A percentile compares a stretch with the other conserved stretches of the same genome.
Evolutionary conservation across 805 yeast genomes (phyloP).

Genomic region (Zygoascus bituminiphila): DNA sequence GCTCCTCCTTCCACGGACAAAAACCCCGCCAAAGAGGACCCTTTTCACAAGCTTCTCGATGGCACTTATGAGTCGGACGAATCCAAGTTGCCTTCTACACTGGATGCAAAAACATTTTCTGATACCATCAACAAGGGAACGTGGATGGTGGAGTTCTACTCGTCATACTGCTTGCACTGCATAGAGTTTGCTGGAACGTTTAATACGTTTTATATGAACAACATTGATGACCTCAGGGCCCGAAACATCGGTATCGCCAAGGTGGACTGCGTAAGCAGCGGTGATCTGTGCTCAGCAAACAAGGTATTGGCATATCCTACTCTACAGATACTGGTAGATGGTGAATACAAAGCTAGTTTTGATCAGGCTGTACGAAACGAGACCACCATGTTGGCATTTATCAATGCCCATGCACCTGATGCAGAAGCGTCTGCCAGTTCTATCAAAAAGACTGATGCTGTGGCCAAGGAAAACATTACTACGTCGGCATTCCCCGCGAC

Average conservation of each 20-base stretch:
- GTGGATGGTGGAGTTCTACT: slow-evolving; percentile 78
- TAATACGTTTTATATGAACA: slow-evolving; percentile 39
- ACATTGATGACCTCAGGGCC: slow-evolving; percentile 37
- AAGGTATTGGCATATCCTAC: slow-evolving; percentile 60
- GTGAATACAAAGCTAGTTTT: slow-evolving; percentile 21
- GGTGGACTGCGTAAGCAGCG: slow-evolving; percentile 79
- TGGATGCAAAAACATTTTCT: slow-evolving; percentile 46
- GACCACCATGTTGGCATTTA: slow-evolving; percentile 9
- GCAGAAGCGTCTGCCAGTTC: background rate
- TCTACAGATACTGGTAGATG: slow-evolving; percentile 49
- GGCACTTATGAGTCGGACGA: slow-evolving; percentile 2
- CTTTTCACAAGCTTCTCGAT: background rate
- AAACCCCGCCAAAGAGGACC: background rate
- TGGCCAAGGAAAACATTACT: too few relatives aligned
- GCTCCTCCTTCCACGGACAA: slow-evolving; percentile 1
- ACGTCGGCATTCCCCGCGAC: slow-evolving; percentile 3
- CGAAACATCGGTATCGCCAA: slow-evolving; percentile 52
- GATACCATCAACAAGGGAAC: slow-evolving; percentile 41
- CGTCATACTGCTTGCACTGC: slow-evolving; percentile 89
- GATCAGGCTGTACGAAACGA: slow-evolving; percentile 6
- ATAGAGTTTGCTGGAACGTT: slow-evolving; percentile 71
- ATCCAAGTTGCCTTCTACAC: slow-evolving; percentile 19
- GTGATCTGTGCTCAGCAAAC: slow-evolving; percentile 74
- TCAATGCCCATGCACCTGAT: slow-evolving; percentile 1
- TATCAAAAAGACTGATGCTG: slow-evolving; percentile 2